These are phyloP conservation scores for Aspergillus uvarum DNA, from an alignment of 2,329 filamentous ascomycete genomes.

Conservation along the genomic window DNA sequence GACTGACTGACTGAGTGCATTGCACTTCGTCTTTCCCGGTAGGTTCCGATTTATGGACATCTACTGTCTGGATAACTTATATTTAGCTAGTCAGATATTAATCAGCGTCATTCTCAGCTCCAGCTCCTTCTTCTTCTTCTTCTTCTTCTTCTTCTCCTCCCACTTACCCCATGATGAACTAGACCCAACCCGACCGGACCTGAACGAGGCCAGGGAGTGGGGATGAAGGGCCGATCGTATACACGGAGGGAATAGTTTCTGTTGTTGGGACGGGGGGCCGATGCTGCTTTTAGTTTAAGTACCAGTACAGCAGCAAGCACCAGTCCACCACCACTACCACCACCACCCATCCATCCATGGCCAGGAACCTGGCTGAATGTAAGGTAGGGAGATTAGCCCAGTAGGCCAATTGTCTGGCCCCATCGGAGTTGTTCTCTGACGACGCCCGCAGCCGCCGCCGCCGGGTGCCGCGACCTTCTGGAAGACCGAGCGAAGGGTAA, in stretches of 20 bases:
- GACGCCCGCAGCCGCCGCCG: constrained; percentile 15
- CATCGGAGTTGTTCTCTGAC: not conserved
- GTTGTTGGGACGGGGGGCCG: not conserved
- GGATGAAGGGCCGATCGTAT: constrained; percentile 2
- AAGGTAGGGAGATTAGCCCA: too few relatives aligned
- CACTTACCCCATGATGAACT: not conserved
- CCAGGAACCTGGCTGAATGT: too few relatives aligned
- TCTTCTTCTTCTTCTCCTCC: not conserved
- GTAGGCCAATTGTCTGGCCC: not conserved
- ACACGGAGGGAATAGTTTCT: not conserved
- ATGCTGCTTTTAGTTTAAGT: not conserved
- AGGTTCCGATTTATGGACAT: not conserved
- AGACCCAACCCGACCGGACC: not conserved
- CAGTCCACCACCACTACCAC: too few relatives aligned
- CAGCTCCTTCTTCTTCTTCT: not conserved
- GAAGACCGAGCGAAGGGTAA: constrained; percentile 17
- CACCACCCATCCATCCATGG: too few relatives aligned
- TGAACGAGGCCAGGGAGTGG: constrained; percentile 3
- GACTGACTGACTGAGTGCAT: not conserved
- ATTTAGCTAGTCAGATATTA: too few relatives aligned
- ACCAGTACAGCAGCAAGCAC: not conserved
- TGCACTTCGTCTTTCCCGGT: not conserved
- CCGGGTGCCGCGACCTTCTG: constrained; percentile 23
- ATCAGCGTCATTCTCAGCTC: not conserved
- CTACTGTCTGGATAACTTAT: too few relatives aligned